Base-by-base conservation (phyloP, 1,284 basidiomycete species). In the Exobasidium cylindrosporum region DNA sequence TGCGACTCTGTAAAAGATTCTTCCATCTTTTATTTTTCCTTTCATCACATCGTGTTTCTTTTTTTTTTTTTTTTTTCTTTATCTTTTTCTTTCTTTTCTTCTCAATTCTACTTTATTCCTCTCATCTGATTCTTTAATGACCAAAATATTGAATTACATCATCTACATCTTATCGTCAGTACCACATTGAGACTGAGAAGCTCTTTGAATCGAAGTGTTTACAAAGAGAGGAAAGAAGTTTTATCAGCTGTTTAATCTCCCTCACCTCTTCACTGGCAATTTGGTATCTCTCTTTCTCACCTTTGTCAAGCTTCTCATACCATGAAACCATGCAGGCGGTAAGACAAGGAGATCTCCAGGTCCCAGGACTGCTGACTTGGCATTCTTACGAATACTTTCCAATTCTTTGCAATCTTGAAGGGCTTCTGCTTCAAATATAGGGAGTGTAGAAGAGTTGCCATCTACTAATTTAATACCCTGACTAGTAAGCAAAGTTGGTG, bases 401-500 rank as follows among this genome's bases (percentile, higher is more conserved):
- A 50, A 24, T 17, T 40, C 35, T 10, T 40, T 17, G 35, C 35
- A 40, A 14, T 14, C 3, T 45, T 45, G 43, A 13, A 24, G 26
- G 4, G 47, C n/a, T 26, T 52, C 61, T n/a, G 64, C 46, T 55
- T 65, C 59, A 44, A 61, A 62, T 29, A 56, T 26, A 24, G 17
- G 14, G 29, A 54, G 1, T 23, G 32, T 31, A 11, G 58, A 47
- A 26, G 31, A 13, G 21, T 7, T 60, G n/a, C 55, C 1, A 3
- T 50, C 21, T 23, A 21, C 26, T 2, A 50, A 4, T 4, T 23
- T 24, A 21, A 28, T 24, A 6, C 13, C 47, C 14, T 50, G 21
- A 13, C n/a, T 13, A 50, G 26, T 5, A 4, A 24, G n/a, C 40
- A 54, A 54, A 17, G 40, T 26, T 4, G 70, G 91, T 17, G 92